Evolutionary conservation across 345 rosid species (phyloP), one percentile per base, ranked within the genome.

Genomic region (Eucalyptus regnans): DNA sequence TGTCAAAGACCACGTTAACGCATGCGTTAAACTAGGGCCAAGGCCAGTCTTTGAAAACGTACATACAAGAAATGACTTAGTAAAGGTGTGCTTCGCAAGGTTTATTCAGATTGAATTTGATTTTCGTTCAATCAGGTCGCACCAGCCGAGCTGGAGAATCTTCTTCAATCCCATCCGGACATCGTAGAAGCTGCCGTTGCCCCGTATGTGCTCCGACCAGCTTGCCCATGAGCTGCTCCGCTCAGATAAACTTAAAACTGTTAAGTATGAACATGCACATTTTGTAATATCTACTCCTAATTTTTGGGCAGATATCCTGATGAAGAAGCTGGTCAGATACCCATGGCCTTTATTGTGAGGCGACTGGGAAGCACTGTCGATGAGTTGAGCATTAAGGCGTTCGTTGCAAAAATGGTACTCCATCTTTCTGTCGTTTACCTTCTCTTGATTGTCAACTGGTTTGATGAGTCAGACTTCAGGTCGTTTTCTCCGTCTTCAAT

Each of bases 61-160:
- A 12, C 46, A 20, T 1, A 5, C 81, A 9, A 9, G 7, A 10
- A 71, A 71, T 37, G 83, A 37, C 12, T 71, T 16, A 18, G 46
- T 10, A 18, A 9, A 71, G 51, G 56, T 25, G 51, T 51, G 15
- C 33, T 2, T 66, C 2, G 50, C 15, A 68, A 81, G 89, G 33
- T 87, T 76, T 20, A 76, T 10, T 37, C 10, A 76, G 83, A 20
- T 76, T 41, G 83, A 76, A 76, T 37, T 9, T 18, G 23, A 18
- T 37, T 76, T 76, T 76, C 23, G 46, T 76, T 37, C 48, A 76
- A 76, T 86, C 87, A 94, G 96, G 96, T 93, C 44, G 94, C 94
- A 12, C 96, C 97, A 18, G 93, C 94, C 18, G 96, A 95, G 88
- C 89, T 95, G 37, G 97, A 95, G 91, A 90, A 95, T 79, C 88